phyloP scores from a whole-genome alignment of 805 yeast genomes.

The Brettanomyces bruxellensis region DNA sequence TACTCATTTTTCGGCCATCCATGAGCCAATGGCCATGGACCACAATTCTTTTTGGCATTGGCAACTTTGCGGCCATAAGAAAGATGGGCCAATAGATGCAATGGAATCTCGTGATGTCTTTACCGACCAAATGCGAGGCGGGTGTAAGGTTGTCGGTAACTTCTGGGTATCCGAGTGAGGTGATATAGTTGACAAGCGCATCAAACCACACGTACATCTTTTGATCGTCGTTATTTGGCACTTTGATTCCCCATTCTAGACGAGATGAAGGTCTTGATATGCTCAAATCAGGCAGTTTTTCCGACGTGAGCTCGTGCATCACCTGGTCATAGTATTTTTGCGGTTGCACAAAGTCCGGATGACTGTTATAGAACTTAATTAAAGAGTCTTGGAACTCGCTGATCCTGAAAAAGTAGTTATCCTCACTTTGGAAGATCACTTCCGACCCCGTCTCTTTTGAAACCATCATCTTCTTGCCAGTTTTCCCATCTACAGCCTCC shows the following conservation, averaged over 20 bases:
- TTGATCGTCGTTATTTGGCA: slow-evolving; percentile 72
- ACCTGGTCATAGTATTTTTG: slow-evolving; percentile 42
- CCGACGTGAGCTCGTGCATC: slow-evolving; percentile 44
- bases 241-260: slow-evolving; percentile 82
- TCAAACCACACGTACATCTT: slow-evolving; percentile 95
- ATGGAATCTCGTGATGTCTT: slow-evolving; percentile 85
- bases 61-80: slow-evolving; percentile 70
- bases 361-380: slow-evolving; percentile 35
- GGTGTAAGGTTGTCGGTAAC: slow-evolving; percentile 14
- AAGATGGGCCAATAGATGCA: slow-evolving; percentile 93
- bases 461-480: slow-evolving; percentile 26
- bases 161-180: slow-evolving; percentile 52
- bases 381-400: slow-evolving; percentile 49
- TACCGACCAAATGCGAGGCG: slow-evolving; percentile 74
- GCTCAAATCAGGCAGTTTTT: slow-evolving; percentile 59
- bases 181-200: slow-evolving; percentile 78
- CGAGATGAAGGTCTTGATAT: slow-evolving; percentile 77
- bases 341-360: slow-evolving; percentile 64
- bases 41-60: slow-evolving; percentile 62
- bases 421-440: slow-evolving; percentile 70
- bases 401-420: slow-evolving; percentile 78
- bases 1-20: slow-evolving; percentile 89
- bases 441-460: slow-evolving; percentile 67
- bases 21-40: slow-evolving; percentile 95
- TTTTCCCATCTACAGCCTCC: slow-evolving; percentile 23